A percentile compares a stretch with the other conserved stretches of the same genome.
Conservation (phyloP, 2,329 filamentous ascomycete species). For the Escovopsis weberi region DNA sequence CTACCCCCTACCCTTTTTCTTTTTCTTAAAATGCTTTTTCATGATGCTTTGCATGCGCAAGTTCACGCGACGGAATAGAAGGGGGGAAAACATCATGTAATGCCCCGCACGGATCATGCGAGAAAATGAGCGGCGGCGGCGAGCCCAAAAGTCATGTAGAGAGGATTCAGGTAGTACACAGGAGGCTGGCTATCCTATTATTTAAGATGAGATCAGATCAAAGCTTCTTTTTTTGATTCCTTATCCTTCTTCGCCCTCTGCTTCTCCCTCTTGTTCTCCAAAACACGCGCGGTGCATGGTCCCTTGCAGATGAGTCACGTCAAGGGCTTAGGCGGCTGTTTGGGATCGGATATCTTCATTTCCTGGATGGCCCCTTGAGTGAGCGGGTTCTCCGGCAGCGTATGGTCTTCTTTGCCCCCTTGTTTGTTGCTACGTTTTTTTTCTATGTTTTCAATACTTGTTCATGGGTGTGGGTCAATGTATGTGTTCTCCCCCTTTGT, state of each 20-base stretch:
- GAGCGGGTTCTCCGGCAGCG: constrained; percentile 13
- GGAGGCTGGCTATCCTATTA: constrained; percentile 17
- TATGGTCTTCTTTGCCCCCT: background rate
- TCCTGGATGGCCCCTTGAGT: constrained; percentile 21
- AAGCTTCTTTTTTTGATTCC: constrained; percentile 4
- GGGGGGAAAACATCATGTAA: constrained; percentile 21
- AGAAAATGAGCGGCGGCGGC: constrained; percentile 17
- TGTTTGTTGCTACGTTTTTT: background rate
- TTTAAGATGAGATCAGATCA: constrained; percentile 2
- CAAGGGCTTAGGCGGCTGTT: background rate
- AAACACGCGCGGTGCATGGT: background rate
- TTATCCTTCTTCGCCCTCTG: constrained; percentile 1
- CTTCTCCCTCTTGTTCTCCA: background rate
- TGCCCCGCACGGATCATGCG: constrained; percentile 17
- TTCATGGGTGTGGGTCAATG: background rate
- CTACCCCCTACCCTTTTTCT: too few relatives aligned
- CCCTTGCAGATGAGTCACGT: constrained; percentile 1
- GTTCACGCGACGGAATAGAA: constrained; percentile 25
- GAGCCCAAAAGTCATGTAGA: constrained; percentile 28
- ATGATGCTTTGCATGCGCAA: constrained; percentile 9
- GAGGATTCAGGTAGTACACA: constrained; percentile 22
- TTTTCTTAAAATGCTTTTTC: constrained; percentile 12
- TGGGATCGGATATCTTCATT: constrained; percentile 6
- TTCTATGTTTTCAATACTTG: background rate
- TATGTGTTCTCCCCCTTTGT: background rate